Evolutionary conservation across 345 rosid species (phyloP), one percentile per base, ranked within the genome.

Genomic region (Sapria himalayana): DNA sequence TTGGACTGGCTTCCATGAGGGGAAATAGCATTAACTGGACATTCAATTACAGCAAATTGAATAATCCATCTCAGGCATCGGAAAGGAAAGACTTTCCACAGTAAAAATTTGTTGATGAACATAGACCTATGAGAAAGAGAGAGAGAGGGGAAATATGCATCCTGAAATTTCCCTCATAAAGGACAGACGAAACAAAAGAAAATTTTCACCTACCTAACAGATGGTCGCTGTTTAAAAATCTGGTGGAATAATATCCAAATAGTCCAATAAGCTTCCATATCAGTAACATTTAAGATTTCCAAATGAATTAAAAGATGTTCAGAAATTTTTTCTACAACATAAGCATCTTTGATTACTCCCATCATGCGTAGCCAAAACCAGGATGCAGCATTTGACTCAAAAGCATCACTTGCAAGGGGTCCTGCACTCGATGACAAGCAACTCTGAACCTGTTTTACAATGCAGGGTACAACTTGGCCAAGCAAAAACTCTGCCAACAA

Each of bases 51-150:
- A 37, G 85, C 70, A 65, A 78, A 78, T 36, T 89, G 94, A 51
- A 89, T 64, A 41, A 82, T 74, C 98, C 94, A 82, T 55, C 70
- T 67, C 46, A 82, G 73, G 69, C 94, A 89, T 55, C 72, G 51
- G 27, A 78, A 37, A 48, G 98, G 93, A 59, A 79, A 76, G 43
- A 89, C 76, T 69, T 89, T 82, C 98, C 98, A 89, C 3, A 82
- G 75, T 55, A 82, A 61, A 65, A 89, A 82, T 44, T 76, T 89
- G 56, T 89, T 85, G 50, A 72, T 54, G 61, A 82, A 74, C 66
- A 89, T 47, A 44, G 76, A 63, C 73, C 98, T 89, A 73, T 24
- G 43, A 59, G 41, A 41, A 25, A 33, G 52, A 59, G 46, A 17
- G 16, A 9, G 31, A 27, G 11, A 27, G 9, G 21, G 19, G 19